phyloP scores from a whole-genome alignment of 495 filamentous ascomycete genomes.

The Apiosordaria backusii region DNA sequence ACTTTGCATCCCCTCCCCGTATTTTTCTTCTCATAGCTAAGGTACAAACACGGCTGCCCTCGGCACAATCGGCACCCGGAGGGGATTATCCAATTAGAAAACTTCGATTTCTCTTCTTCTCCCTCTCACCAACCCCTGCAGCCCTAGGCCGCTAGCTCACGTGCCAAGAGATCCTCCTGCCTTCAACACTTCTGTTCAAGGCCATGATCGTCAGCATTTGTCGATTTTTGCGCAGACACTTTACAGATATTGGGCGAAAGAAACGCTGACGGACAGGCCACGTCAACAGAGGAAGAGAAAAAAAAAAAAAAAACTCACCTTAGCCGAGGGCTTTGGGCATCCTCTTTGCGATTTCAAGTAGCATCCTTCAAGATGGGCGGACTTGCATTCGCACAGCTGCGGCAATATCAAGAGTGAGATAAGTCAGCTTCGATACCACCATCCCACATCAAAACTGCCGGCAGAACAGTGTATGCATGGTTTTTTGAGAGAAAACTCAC shows the following conservation, averaged over 20 bases:
- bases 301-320: conserved; percentile 11
- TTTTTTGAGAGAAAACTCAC: conserved; percentile 10
- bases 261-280: neutral
- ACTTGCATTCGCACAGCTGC: conserved; percentile 22
- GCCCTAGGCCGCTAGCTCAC: neutral
- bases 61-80: neutral
- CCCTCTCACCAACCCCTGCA: neutral
- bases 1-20: too few species aligned
- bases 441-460: neutral
- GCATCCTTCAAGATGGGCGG: conserved; percentile 13
- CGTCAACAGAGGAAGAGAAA: neutral
- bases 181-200: neutral
- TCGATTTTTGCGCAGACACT: neutral
- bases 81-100: neutral
- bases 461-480: neutral
- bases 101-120: neutral
- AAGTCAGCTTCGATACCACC: conserved; percentile 1
- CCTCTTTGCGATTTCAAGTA: conserved; percentile 19
- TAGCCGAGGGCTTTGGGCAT: conserved; percentile 16
- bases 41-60: neutral
- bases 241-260: neutral
- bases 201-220: neutral
- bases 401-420: neutral
- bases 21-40: neutral
- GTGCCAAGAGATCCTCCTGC: neutral